Percentiles rank a stretch among this genome's conserved stretches.
phyloP scores from a whole-genome alignment of 495 filamentous ascomycete species.

The Aspergillus cavernicola region DNA sequence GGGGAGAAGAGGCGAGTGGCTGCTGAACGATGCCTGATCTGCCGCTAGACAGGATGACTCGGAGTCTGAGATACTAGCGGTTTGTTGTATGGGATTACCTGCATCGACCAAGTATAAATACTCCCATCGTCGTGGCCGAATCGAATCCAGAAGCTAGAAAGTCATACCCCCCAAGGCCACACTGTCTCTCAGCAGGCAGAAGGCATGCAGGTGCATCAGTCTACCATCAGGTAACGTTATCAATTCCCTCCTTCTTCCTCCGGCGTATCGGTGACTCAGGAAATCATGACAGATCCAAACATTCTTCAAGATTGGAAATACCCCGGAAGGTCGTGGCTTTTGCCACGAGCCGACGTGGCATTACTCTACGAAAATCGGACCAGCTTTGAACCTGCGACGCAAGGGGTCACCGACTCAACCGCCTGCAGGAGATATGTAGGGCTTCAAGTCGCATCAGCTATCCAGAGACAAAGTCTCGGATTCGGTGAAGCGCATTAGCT shows the following conservation, averaged over 20 bases:
- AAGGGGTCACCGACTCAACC: slow-evolving; percentile 6
- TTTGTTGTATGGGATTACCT: background rate
- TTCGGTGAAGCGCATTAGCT: background rate
- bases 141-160: background rate
- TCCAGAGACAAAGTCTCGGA: background rate
- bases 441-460: background rate
- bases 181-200: slow-evolving; percentile 7
- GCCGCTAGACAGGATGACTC: slow-evolving; percentile 17
- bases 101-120: background rate
- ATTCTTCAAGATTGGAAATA: slow-evolving; percentile 1
- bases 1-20: slow-evolving; percentile 14
- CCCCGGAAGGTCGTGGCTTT: slow-evolving; percentile 13
- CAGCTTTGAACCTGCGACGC: slow-evolving; percentile 3
- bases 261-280: background rate
- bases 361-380: slow-evolving; percentile 2
- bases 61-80: slow-evolving; percentile 3
- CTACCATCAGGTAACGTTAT: background rate
- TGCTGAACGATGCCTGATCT: slow-evolving; percentile 19
- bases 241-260: background rate
- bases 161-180: background rate
- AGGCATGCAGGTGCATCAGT: slow-evolving; percentile 4
- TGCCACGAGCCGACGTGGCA: background rate
- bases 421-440: slow-evolving; percentile 1
- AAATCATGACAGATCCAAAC: slow-evolving; percentile 1
- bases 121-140: background rate